These are phyloP conservation scores for Mycena crocata DNA, from an alignment of 768 basidiomycete species.

Conservation along the genomic window DNA sequence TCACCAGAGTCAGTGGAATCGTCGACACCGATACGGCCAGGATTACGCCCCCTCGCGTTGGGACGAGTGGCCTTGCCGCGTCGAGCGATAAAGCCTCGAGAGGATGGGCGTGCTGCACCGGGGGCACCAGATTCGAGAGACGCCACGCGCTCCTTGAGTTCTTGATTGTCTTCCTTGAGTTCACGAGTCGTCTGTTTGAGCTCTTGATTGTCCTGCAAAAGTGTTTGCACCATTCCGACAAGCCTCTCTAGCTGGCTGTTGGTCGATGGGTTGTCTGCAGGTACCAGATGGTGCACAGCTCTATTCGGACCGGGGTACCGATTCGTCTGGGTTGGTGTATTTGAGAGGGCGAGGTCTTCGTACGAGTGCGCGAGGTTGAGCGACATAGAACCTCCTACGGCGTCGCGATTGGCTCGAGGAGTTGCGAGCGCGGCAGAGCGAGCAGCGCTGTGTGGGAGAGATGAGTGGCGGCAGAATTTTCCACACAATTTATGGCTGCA, in stretches of 20 bases:
- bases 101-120: too few relatives aligned
- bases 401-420: too few relatives aligned
- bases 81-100: not conserved
- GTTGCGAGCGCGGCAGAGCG: too few relatives aligned
- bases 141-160: not conserved
- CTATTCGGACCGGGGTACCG: not conserved
- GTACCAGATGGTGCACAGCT: not conserved
- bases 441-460: too few relatives aligned
- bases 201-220: not conserved
- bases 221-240: not conserved
- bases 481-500: too few relatives aligned
- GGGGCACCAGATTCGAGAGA: not conserved
- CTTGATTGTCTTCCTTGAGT: not conserved
- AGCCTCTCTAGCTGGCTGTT: not conserved
- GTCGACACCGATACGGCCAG: not conserved
- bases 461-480: too few relatives aligned
- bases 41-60: too few relatives aligned
- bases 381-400: too few relatives aligned
- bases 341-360: not conserved
- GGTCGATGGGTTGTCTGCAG: not conserved
- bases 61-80: not conserved
- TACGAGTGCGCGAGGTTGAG: too few relatives aligned
- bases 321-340: constrained; percentile 7
- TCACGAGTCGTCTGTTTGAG: not conserved
- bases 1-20: not conserved